Evolutionary conservation across 768 basidiomycete genomes (phyloP).

Genomic region (Auricularia heimuer): DNA sequence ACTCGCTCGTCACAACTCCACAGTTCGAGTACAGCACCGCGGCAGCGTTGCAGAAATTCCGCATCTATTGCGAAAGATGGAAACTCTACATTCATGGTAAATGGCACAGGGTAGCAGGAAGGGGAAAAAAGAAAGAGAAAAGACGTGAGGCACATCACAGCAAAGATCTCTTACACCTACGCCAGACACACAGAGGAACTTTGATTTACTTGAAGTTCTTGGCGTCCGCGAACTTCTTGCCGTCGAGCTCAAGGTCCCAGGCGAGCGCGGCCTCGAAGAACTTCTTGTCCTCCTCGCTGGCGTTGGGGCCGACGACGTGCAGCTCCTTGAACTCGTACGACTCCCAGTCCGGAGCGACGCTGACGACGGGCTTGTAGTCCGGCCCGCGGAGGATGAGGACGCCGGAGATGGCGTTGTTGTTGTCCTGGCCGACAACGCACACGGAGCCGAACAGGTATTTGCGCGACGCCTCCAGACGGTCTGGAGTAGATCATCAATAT

Average conservation of each 20-base stretch:
- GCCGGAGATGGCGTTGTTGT: conserved; percentile 76
- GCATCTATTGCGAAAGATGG: not conserved
- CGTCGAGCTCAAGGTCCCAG: conserved; percentile 86
- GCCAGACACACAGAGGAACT: conserved; percentile 20
- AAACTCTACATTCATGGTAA: not conserved
- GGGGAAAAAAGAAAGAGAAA: conserved; percentile 28
- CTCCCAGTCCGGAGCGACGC: conserved; percentile 86
- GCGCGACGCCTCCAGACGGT: conserved; percentile 93
- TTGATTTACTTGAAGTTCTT: conserved; percentile 44
- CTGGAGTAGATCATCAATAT: conserved; percentile 16
- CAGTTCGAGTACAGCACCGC: too few species aligned
- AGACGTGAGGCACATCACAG: conserved; percentile 67
- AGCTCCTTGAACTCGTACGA: conserved; percentile 73
- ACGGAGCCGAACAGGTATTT: conserved; percentile 93
- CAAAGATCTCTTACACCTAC: conserved; percentile 74
- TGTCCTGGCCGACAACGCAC: conserved; percentile 76
- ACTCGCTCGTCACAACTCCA: too few species aligned
- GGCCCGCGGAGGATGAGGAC: conserved; percentile 75
- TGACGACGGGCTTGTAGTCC: conserved; percentile 58
- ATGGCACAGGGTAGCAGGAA: conserved; percentile 31
- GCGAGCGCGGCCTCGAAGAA: conserved; percentile 91
- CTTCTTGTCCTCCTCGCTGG: conserved; percentile 63
- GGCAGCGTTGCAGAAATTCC: not conserved
- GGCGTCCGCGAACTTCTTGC: conserved; percentile 85
- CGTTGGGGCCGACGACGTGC: conserved; percentile 37